Conservation (phyloP, 345 rosid genomes). For the Sisymbrium altissimum region DNA sequence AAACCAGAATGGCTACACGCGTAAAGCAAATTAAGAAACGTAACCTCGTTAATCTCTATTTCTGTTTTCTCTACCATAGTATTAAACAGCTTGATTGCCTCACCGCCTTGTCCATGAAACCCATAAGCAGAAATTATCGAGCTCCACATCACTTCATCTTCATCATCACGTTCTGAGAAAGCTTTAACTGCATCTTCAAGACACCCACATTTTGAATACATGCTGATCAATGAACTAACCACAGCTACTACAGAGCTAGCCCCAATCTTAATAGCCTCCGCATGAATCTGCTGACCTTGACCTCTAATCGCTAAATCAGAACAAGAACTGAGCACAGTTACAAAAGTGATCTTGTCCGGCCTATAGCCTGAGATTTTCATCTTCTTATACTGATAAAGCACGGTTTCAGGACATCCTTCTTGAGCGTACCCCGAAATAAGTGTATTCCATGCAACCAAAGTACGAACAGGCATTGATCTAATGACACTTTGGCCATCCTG, state of each 20-base stretch:
- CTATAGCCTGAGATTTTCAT: conserved; percentile 58
- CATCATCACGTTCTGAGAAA: conserved; percentile 48
- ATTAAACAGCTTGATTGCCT: conserved; percentile 58
- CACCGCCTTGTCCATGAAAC: conserved; percentile 67
- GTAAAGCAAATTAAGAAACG: conserved; percentile 67
- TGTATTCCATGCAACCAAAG: conserved; percentile 68
- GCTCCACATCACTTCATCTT: conserved; percentile 77
- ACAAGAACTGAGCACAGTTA: conserved; percentile 66
- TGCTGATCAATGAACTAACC: conserved; percentile 58
- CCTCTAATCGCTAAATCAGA: conserved; percentile 67
- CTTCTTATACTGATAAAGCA: conserved; percentile 43
- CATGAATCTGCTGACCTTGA: conserved; percentile 80
- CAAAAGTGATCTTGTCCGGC: conserved; percentile 63
- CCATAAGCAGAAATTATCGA: conserved; percentile 79
- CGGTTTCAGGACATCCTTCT: conserved; percentile 52
- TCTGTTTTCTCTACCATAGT: conserved; percentile 40
- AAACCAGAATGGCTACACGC: conserved; percentile 82
- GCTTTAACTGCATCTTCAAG: conserved; percentile 58
- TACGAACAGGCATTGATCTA: conserved; percentile 44
- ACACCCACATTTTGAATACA: conserved; percentile 80
- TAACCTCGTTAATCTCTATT: conserved; percentile 49
- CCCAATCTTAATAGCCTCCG: conserved; percentile 59
- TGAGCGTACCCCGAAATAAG: conserved; percentile 67
- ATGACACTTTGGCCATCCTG: conserved; percentile 60
- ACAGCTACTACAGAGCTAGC: conserved; percentile 46